A percentile compares a stretch with the other conserved stretches of the same genome.
Evolutionary conservation across 768 basidiomycete genomes (phyloP).

Genomic region (Hypholoma sublateritium): DNA sequence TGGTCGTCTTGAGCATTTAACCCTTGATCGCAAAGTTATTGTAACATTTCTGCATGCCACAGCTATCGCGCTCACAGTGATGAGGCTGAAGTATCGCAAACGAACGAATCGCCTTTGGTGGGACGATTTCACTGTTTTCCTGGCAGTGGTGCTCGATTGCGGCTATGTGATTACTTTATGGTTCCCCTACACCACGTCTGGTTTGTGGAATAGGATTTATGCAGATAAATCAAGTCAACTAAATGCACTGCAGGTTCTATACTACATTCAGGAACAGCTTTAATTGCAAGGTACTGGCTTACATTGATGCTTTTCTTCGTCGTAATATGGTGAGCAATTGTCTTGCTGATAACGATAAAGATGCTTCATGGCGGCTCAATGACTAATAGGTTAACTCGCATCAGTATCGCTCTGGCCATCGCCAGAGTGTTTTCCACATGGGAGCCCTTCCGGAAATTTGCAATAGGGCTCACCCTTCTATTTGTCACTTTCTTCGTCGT

Average conservation of each 20-base stretch:
- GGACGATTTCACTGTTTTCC: slow-evolving; percentile 21
- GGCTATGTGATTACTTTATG: background rate
- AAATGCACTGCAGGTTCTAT: background rate
- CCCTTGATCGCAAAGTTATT: background rate
- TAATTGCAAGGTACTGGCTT: slow-evolving; percentile 1
- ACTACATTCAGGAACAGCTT: background rate
- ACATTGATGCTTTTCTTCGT: slow-evolving; percentile 1
- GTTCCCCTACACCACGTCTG: background rate
- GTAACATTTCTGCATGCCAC: slow-evolving; percentile 9
- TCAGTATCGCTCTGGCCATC: slow-evolving; percentile 5
- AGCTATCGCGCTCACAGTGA: slow-evolving; percentile 14
- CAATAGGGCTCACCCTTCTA: slow-evolving; percentile 5
- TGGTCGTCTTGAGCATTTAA: background rate
- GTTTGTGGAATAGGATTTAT: background rate
- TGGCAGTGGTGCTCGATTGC: background rate
- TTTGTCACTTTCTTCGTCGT: background rate
- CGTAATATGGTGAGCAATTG: background rate
- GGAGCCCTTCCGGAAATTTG: slow-evolving; percentile 3
- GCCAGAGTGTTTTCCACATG: slow-evolving; percentile 6
- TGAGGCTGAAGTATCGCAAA: slow-evolving; percentile 17
- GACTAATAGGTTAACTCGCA: slow-evolving; percentile 1
- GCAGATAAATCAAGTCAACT: background rate
- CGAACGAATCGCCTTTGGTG: slow-evolving; percentile 20
- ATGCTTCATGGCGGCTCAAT: background rate
- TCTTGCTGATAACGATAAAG: background rate